A percentile compares a stretch with the other conserved stretches of the same genome.
phyloP scores from a whole-genome alignment of 805 yeast genomes.

The Cyberlindnera xylosilytica region DNA sequence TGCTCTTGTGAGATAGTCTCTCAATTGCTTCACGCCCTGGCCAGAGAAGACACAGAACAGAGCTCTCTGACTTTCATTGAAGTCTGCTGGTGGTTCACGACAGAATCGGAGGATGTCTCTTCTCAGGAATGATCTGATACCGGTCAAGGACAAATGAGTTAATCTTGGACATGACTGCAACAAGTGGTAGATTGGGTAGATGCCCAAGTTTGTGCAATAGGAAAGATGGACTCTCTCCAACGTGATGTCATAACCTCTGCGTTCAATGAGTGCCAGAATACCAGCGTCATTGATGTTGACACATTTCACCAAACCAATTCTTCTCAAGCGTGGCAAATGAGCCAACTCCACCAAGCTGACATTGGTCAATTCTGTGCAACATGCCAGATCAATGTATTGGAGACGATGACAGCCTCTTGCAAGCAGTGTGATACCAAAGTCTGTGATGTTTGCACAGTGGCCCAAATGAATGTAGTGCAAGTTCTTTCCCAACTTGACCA shows the following conservation, averaged over 20 bases:
- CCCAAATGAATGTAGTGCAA: conserved; percentile 91
- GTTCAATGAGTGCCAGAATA: conserved; percentile 59
- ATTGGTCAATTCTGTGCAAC: conserved; percentile 88
- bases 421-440: conserved; percentile 74
- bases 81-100: conserved; percentile 90
- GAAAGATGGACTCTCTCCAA: conserved; percentile 91
- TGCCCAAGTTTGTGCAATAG: conserved; percentile 78
- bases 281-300: conserved; percentile 85
- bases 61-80: conserved; percentile 78
- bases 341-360: conserved; percentile 74
- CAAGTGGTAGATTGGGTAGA: conserved; percentile 72
- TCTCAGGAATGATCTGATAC: conserved; percentile 84
- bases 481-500: conserved; percentile 72
- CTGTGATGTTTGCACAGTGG: conserved; percentile 89
- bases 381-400: conserved; percentile 91
- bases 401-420: conserved; percentile 78
- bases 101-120: conserved; percentile 83
- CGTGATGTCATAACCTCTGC: conserved; percentile 71
- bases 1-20: conserved; percentile 58
- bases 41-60: conserved; percentile 94
- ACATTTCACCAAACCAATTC: conserved; percentile 94
- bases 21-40: conserved; percentile 72
- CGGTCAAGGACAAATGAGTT: conserved; percentile 90
- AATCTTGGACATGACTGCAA: conserved; percentile 79
- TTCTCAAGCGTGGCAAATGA: conserved; percentile 70